These are phyloP conservation scores for Lachnellula occidentalis DNA, from an alignment of 2,329 filamentous ascomycete species.

Conservation along the genomic window DNA sequence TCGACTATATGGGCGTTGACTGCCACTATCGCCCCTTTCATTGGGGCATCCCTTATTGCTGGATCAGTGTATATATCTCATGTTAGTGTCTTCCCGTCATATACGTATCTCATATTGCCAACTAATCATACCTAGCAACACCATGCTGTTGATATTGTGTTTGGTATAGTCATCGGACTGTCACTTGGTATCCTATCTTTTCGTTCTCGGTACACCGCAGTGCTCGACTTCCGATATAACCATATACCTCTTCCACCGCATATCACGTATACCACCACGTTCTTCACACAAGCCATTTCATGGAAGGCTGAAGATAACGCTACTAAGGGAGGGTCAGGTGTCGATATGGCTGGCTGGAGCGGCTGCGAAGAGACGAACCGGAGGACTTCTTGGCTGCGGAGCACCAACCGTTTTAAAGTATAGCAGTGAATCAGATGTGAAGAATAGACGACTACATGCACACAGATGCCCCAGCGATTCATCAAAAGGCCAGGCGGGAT, in stretches of 20 bases:
- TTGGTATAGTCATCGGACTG: slow-evolving; percentile 57
- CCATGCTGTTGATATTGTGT: slow-evolving; percentile 65
- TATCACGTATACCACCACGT: background rate
- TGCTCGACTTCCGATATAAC: slow-evolving; percentile 63
- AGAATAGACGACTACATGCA: background rate
- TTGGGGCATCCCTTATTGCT: slow-evolving; percentile 59
- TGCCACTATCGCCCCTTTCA: slow-evolving; percentile 55
- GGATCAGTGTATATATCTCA: slow-evolving; percentile 55
- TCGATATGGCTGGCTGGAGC: background rate
- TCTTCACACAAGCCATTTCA: background rate
- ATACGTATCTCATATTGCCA: background rate
- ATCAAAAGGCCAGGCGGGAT: no score
- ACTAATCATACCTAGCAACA: slow-evolving; percentile 46
- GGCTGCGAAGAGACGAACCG: background rate
- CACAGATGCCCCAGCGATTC: no score
- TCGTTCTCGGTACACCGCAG: slow-evolving; percentile 58
- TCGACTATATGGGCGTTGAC: slow-evolving; percentile 68
- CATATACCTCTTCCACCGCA: slow-evolving; percentile 22
- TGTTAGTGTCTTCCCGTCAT: slow-evolving; percentile 10
- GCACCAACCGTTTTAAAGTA: background rate
- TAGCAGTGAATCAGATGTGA: background rate
- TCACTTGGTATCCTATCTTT: slow-evolving; percentile 58
- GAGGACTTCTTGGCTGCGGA: background rate
- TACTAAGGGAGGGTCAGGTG: background rate
- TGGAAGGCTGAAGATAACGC: background rate